Evolutionary conservation across 1,139 yeast genomes (phyloP).

Genomic region (Diutina ranongensis): DNA sequence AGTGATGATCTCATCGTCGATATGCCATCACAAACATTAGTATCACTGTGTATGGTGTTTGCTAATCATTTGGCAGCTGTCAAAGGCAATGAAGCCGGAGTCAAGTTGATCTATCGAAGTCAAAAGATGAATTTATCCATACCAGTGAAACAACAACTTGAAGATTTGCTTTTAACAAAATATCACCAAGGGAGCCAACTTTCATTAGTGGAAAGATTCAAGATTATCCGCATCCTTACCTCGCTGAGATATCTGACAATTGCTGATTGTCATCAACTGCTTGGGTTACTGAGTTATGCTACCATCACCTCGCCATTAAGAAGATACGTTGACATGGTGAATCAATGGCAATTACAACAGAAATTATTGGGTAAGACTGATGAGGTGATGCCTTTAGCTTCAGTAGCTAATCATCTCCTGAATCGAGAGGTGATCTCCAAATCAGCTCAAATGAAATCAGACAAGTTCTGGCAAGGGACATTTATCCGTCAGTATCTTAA

Average conservation of each 20-base stretch:
- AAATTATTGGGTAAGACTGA: neutral
- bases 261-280: slow-evolving; percentile 41
- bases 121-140: slow-evolving; percentile 22
- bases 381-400: neutral
- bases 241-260: slow-evolving; percentile 23
- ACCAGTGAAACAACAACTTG: slow-evolving; percentile 29
- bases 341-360: slow-evolving; percentile 44
- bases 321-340: slow-evolving; percentile 70
- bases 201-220: slow-evolving; percentile 11
- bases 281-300: slow-evolving; percentile 55
- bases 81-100: slow-evolving; percentile 30
- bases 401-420: neutral
- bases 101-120: slow-evolving; percentile 47
- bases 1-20: neutral
- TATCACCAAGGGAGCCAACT: slow-evolving; percentile 12
- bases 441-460: neutral
- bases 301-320: slow-evolving; percentile 87
- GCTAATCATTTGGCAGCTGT: slow-evolving; percentile 58
- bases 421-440: neutral
- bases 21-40: slow-evolving; percentile 39
- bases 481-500: neutral
- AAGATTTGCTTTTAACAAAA: slow-evolving; percentile 18
- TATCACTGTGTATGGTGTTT: slow-evolving; percentile 72
- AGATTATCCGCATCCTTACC: slow-evolving; percentile 15
- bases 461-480: slow-evolving; percentile 2